Base-by-base conservation (phyloP, 345 rosid species). In the Salix caprea region DNA sequence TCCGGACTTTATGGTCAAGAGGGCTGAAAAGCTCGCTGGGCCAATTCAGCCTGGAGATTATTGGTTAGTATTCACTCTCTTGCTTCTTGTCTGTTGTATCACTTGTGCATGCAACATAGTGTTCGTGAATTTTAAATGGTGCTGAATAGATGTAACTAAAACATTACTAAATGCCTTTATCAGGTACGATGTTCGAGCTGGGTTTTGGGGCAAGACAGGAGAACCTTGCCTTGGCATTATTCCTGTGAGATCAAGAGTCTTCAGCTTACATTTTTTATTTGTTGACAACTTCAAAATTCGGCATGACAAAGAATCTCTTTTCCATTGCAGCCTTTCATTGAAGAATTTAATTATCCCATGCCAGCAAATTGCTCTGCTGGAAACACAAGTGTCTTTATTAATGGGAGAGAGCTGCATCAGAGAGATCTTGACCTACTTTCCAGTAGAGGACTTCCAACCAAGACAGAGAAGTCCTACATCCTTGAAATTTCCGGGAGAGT, bases 121-220 rank as follows among this genome's bases (percentile, higher is more conserved):
- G 3, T n/a, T n/a, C n/a, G n/a, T n/a, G n/a, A n/a, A n/a, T n/a
- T n/a, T n/a, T n/a, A n/a, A n/a, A n/a, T n/a, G n/a, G n/a, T n/a
- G n/a, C n/a, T n/a, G n/a, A n/a, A n/a, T n/a, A n/a, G n/a, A n/a
- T n/a, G n/a, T n/a, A n/a, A n/a, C n/a, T n/a, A n/a, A n/a, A n/a
- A n/a, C n/a, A n/a, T n/a, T n/a, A n/a, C n/a, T n/a, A n/a, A 24
- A 40, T 73, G 71, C 37, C 39, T 61, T 69, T 6, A 1, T n/a
- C 73, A 81, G 84, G 84, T 81, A 81, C 12, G 84, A 81, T 46
- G 44, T 32, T 44, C 69, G 36, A 65, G 84, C 81, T 15, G 84
- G 84, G 60, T 81, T 81, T 34, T 81, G 84, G 84, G 84, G 84
- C 34, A 69, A 77, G 50, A 77, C 60, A n/a, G 84, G 84, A 46